Evolutionary conservation across 2,329 filamentous ascomycete genomes (phyloP).

Genomic region (Stagonosporopsis vannaccii): DNA sequence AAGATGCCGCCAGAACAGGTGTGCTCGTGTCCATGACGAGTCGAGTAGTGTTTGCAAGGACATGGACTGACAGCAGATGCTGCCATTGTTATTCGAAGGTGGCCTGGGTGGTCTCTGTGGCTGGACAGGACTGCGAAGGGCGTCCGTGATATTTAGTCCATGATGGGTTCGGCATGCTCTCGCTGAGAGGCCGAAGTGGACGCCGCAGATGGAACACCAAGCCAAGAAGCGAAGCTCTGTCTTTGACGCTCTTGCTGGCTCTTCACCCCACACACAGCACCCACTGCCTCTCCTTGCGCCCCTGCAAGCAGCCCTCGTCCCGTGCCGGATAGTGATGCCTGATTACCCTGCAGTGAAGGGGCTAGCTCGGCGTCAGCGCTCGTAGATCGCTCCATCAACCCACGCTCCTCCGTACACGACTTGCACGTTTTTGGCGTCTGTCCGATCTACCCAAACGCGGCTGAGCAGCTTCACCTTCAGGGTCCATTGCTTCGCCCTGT

Average conservation of each 20-base stretch:
- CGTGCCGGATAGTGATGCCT: constrained; percentile 18
- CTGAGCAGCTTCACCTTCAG: neutral
- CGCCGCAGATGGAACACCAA: constrained; percentile 24
- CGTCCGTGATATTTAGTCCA: constrained; percentile 43
- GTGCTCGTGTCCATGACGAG: neutral
- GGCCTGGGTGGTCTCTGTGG: constrained; percentile 16
- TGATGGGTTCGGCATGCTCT: constrained; percentile 18
- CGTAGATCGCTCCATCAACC: neutral
- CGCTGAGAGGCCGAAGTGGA: constrained; percentile 29
- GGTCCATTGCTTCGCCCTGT: neutral
- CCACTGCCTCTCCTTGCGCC: neutral
- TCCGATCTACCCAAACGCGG: neutral
- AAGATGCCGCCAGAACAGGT: constrained; percentile 12
- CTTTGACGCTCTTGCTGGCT: constrained; percentile 9
- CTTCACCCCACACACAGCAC: constrained; percentile 15
- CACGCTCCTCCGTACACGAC: constrained; percentile 1
- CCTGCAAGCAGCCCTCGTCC: neutral
- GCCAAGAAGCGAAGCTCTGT: constrained; percentile 22
- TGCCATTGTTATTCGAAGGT: constrained; percentile 20
- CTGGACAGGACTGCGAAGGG: constrained; percentile 13
- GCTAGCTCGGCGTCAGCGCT: constrained; percentile 1
- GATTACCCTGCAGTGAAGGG: constrained; percentile 10
- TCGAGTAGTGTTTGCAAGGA: neutral
- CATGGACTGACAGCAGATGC: neutral
- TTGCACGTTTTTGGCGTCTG: neutral